phyloP scores from a whole-genome alignment of 2,329 filamentous ascomycete species.

The Trichoderma pleuroti region DNA sequence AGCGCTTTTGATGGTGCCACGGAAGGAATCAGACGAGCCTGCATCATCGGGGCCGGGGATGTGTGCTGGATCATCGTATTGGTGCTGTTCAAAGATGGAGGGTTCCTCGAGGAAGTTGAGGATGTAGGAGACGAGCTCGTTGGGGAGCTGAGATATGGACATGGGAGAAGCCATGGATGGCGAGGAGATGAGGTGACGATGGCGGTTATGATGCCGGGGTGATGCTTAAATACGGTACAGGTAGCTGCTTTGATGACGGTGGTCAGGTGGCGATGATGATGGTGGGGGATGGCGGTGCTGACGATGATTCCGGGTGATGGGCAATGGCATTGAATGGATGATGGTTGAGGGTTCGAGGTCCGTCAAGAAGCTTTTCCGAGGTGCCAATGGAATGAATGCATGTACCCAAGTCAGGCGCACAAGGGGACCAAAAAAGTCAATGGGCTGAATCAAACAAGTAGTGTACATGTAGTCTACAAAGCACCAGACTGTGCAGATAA shows the following conservation, averaged over 20 bases:
- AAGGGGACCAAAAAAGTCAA: background rate
- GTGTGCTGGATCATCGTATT: constrained; percentile 48
- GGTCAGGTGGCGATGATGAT: background rate
- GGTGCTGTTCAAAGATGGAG: constrained; percentile 45
- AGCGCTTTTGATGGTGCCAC: constrained; percentile 50
- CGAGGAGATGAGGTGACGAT: background rate
- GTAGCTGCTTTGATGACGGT: background rate
- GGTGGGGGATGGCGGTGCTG: background rate
- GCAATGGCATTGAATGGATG: no score
- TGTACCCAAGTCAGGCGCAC: background rate
- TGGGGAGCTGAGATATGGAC: constrained; percentile 45
- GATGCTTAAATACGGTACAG: background rate
- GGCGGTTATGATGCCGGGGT: background rate
- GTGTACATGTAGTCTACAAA: no score
- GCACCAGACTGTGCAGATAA: background rate
- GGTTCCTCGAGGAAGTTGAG: constrained; percentile 50
- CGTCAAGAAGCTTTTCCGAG: background rate
- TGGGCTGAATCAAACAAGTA: background rate
- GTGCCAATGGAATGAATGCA: background rate
- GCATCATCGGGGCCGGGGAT: constrained; percentile 21
- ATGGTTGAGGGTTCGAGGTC: background rate
- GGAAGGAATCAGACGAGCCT: constrained; percentile 19
- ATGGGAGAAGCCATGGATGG: background rate
- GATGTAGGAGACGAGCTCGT: constrained; percentile 58
- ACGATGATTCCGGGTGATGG: background rate